These are phyloP conservation scores for Ustulina deusta DNA, from an alignment of 2,329 filamentous ascomycete species.

Conservation along the genomic window DNA sequence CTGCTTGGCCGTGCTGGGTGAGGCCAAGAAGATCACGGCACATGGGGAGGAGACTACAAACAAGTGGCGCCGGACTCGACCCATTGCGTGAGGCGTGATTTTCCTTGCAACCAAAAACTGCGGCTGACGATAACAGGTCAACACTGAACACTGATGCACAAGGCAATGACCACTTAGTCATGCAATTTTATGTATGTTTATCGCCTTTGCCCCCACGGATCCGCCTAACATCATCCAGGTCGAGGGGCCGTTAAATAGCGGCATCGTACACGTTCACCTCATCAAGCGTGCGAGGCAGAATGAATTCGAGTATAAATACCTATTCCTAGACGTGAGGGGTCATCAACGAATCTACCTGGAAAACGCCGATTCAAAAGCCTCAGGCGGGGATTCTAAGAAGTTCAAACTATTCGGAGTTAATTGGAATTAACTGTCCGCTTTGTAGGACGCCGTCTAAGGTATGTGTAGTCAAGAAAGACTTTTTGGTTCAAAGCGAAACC, in stretches of 20 bases:
- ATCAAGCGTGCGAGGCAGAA: constrained; percentile 72
- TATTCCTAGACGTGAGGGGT: constrained; percentile 84
- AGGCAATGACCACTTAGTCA: constrained; percentile 82
- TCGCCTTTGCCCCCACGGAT: neutral
- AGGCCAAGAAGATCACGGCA: constrained; percentile 79
- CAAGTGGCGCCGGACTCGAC: constrained; percentile 79
- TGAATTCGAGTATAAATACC: constrained; percentile 81
- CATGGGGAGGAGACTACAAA: constrained; percentile 85
- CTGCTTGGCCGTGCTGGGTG: constrained; percentile 80
- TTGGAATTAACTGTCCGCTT: constrained; percentile 58
- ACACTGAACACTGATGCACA: constrained; percentile 75
- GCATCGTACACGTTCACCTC: constrained; percentile 83
- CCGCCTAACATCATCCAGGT: constrained; percentile 63
- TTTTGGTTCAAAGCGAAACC: neutral
- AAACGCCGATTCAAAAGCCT: constrained; percentile 62
- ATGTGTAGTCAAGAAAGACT: neutral
- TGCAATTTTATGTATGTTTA: constrained; percentile 81
- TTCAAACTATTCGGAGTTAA: constrained; percentile 72
- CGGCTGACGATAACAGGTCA: constrained; percentile 61
- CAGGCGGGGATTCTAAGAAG: constrained; percentile 56
- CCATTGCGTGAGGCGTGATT: constrained; percentile 64
- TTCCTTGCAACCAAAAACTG: neutral
- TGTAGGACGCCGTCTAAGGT: neutral
- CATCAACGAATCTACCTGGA: constrained; percentile 74
- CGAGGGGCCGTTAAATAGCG: constrained; percentile 79